Percentiles rank a stretch among this genome's conserved stretches.
Conservation (phyloP, 768 basidiomycete species). For the Leccinum truebloodii region DNA sequence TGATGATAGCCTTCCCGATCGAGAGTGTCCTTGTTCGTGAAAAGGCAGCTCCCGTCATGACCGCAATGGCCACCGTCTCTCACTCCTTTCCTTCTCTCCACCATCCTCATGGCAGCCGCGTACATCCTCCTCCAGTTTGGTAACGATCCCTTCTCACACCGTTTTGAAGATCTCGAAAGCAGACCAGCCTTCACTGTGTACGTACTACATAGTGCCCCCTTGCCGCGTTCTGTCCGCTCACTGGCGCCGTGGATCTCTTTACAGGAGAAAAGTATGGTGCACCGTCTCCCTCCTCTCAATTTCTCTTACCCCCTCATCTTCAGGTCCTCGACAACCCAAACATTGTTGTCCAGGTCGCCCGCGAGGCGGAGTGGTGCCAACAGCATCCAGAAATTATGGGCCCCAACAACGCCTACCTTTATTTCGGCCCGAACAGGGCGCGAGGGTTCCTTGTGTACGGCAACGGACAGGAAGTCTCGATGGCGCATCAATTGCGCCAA, state of each 20-base stretch:
- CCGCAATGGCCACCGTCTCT: slow-evolving; percentile 11
- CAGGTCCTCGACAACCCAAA: slow-evolving; percentile 62
- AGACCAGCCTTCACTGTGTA: slow-evolving; percentile 70
- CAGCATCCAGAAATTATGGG: slow-evolving; percentile 74
- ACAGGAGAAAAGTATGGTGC: slow-evolving; percentile 26
- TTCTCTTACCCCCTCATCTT: background rate
- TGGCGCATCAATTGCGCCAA: slow-evolving; percentile 58
- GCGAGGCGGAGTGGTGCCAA: slow-evolving; percentile 66
- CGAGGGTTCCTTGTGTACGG: slow-evolving; percentile 72
- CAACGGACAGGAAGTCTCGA: slow-evolving; percentile 55
- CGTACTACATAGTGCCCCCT: slow-evolving; percentile 27
- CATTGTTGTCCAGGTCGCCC: slow-evolving; percentile 59
- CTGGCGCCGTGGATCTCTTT: background rate
- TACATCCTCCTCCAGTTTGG: slow-evolving; percentile 65
- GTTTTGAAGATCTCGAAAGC: slow-evolving; percentile 64
- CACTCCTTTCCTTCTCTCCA: slow-evolving; percentile 22
- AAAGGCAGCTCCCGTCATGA: slow-evolving; percentile 28
- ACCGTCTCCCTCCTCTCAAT: background rate
- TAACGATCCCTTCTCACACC: slow-evolving; percentile 59
- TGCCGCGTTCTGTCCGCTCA: slow-evolving; percentile 4
- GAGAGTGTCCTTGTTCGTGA: slow-evolving; percentile 42
- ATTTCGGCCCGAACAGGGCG: slow-evolving; percentile 64
- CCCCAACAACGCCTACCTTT: slow-evolving; percentile 75
- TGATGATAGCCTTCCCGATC: slow-evolving; percentile 45
- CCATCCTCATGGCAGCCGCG: slow-evolving; percentile 35